Base-by-base conservation (phyloP, 192 early-diverging fungal species). In the Backusella macrospora region DNA sequence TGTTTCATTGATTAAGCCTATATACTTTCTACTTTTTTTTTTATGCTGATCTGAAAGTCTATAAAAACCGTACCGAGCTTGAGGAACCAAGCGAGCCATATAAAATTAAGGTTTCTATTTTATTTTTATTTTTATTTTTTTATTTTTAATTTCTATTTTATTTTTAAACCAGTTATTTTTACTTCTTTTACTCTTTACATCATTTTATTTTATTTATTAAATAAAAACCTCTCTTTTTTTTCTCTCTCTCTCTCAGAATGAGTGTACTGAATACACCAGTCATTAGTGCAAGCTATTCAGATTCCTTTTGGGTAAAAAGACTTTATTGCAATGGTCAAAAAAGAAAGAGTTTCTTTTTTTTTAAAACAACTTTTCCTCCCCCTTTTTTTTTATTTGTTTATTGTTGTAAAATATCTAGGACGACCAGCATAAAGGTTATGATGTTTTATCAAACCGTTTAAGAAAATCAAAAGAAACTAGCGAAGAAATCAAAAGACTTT, bases 391-490 rank as follows among this genome's bases (percentile, higher is more conserved):
- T n/a, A n/a, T 49, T 40, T 12, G 9, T n/a, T 59, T 59, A 59
- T 26, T 13, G 5, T 26, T 59, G 12, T 21, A 59, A 12, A 1
- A 2, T 29, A 65, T 49, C 38, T 76, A 89, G 87, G 87, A 86
- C 49, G 86, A 84, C 39, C 86, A 92, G 48, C 87, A 92, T 78
- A 85, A 85, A 12, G 91, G 92, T 23, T 86, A 88, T 43, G 87
- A 88, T 15, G 83, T 86, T 16, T 75, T 94, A 12, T 84, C 83
- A 63, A 84, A 87, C 68, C 84, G 88, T 46, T 81, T 92, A 67
- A 82, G 88, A 70, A 89, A 86, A 71, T 85, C 92, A 46, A 92
- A 91, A 70, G 85, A 90, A 62, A 92, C 92, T 2, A 89, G 90
- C 71, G 81, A 85, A 49, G 91, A 94, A 73, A 83, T 94, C 14